Conservation (phyloP, 2,329 filamentous ascomycete species). For the Talaromyces amestolkiae region DNA sequence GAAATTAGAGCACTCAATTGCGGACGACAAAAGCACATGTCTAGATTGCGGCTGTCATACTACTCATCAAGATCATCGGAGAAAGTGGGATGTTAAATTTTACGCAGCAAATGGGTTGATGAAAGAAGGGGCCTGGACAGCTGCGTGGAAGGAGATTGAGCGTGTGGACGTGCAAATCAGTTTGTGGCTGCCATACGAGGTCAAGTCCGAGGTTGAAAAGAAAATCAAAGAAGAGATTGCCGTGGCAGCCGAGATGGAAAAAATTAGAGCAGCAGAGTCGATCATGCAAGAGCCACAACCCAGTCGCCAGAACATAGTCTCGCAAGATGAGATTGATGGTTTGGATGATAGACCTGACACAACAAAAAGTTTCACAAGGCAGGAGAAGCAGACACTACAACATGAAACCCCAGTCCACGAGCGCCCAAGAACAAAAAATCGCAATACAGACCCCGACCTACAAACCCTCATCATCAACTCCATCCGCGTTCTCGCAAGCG, state of each 20-base stretch:
- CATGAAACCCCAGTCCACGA: not conserved
- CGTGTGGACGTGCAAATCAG: slow-evolving; percentile 92
- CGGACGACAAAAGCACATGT: slow-evolving; percentile 46
- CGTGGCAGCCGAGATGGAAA: slow-evolving; percentile 23
- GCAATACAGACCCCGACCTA: slow-evolving; percentile 48
- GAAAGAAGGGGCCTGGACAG: slow-evolving; percentile 85
- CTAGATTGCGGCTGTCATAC: slow-evolving; percentile 52
- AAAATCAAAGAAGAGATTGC: slow-evolving; percentile 39
- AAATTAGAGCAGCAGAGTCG: slow-evolving; percentile 17
- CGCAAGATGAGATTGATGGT: slow-evolving; percentile 18
- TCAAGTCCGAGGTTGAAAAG: slow-evolving; percentile 51
- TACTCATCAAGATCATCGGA: slow-evolving; percentile 47
- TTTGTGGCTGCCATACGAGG: slow-evolving; percentile 60
- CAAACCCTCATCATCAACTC: slow-evolving; percentile 55
- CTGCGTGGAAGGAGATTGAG: slow-evolving; percentile 97
- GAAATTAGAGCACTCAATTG: slow-evolving; percentile 23
- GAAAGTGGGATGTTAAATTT: slow-evolving; percentile 68
- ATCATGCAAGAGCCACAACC: not conserved
- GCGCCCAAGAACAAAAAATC: not conserved
- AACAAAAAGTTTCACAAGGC: slow-evolving; percentile 15
- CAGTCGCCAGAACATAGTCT: not conserved
- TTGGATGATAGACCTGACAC: slow-evolving; percentile 19
- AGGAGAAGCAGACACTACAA: not conserved
- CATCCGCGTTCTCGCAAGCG: slow-evolving; percentile 50
- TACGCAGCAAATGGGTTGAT: slow-evolving; percentile 95